phyloP scores from a whole-genome alignment of 345 rosid species.

The Populus simonii region DNA sequence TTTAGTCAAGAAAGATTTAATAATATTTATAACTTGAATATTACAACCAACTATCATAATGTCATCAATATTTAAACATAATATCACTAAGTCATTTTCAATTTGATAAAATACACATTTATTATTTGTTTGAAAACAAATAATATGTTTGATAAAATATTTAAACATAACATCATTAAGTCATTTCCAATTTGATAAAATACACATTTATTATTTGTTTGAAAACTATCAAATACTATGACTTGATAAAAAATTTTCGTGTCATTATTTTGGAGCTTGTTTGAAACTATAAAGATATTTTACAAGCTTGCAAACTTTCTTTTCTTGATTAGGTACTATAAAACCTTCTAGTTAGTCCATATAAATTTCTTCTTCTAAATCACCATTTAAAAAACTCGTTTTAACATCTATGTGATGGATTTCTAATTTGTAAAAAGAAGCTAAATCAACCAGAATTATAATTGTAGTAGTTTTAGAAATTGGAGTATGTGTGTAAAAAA shows the following conservation, averaged over 20 bases:
- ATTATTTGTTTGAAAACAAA: no score
- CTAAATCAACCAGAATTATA: neutral
- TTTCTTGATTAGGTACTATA: neutral
- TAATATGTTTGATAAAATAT: neutral
- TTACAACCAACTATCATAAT: neutral
- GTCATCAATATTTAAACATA: constrained; percentile 5
- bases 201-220: no score
- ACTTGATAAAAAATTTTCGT: neutral
- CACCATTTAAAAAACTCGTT: neutral
- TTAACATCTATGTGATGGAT: constrained; percentile 8
- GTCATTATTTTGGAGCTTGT: neutral
- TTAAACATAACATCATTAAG: neutral
- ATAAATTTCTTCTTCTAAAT: neutral
- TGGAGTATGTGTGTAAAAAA: neutral
- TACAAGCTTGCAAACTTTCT: neutral
- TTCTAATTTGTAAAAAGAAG: neutral
- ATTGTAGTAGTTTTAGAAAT: neutral
- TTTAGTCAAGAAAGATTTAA: neutral
- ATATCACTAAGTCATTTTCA: no score
- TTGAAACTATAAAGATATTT: neutral
- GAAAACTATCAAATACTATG: no score
- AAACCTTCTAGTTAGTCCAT: neutral
- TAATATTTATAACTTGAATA: neutral
- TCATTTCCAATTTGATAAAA: neutral
- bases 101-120: no score